A percentile compares a stretch with the other conserved stretches of the same genome.
Evolutionary conservation across 371 early-diverging fungal genomes (phyloP).

Genomic region (Apophysomyces trapeziformis): DNA sequence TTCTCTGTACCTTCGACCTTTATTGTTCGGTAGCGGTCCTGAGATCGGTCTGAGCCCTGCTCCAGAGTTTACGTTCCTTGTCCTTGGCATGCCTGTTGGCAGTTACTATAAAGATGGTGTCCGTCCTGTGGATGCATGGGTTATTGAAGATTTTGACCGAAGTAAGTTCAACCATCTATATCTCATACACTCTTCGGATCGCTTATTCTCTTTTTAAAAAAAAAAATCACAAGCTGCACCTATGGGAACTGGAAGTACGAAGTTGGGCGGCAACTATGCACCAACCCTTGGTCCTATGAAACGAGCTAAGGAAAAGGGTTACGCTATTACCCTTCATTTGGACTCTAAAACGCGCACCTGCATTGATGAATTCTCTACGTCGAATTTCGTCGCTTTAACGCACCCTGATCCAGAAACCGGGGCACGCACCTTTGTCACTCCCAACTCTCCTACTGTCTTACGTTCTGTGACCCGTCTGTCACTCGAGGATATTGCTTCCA

Average conservation of each 20-base stretch:
- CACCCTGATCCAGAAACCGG: slow-evolving; percentile 50
- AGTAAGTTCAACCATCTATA: slow-evolving; percentile 40
- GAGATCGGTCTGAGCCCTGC: slow-evolving; percentile 70
- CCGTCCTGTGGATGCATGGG: slow-evolving; percentile 69
- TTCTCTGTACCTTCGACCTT: slow-evolving; percentile 71
- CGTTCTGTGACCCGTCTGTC: slow-evolving; percentile 76
- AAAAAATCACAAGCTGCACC: slow-evolving; percentile 52
- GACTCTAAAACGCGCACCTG: slow-evolving; percentile 69
- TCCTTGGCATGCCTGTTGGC: slow-evolving; percentile 77
- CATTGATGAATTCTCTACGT: slow-evolving; percentile 84
- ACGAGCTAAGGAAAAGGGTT: slow-evolving; percentile 69
- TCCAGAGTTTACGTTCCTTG: slow-evolving; percentile 73
- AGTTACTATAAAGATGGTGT: slow-evolving; percentile 72
- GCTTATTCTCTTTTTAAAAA: too few relatives aligned
- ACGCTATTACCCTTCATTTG: slow-evolving; percentile 73
- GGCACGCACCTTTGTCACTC: slow-evolving; percentile 72
- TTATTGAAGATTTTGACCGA: slow-evolving; percentile 76
- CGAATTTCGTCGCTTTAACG: slow-evolving; percentile 81
- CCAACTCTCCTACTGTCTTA: slow-evolving; percentile 67
- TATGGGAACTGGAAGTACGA: slow-evolving; percentile 66
- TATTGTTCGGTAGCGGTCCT: slow-evolving; percentile 75
- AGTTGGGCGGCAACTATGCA: slow-evolving; percentile 83
- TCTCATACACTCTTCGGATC: background rate
- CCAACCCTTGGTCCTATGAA: slow-evolving; percentile 62
- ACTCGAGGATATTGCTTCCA: slow-evolving; percentile 64